These are phyloP conservation scores for Hypholoma sublateritium DNA, from an alignment of 768 basidiomycete species.

Conservation along the genomic window DNA sequence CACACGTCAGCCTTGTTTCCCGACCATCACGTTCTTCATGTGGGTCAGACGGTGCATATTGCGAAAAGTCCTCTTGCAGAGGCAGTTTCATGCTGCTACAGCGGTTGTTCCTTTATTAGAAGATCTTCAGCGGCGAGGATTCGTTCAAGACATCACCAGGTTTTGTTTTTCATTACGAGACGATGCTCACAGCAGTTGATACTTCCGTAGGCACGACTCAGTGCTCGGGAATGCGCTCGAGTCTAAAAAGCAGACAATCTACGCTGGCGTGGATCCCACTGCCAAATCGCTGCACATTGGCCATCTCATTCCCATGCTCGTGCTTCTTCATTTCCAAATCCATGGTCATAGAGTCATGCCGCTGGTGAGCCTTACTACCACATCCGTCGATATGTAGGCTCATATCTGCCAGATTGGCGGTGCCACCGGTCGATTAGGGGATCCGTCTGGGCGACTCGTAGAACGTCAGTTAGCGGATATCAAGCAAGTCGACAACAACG, in stretches of 20 bases:
- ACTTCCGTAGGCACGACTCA: conserved; percentile 37
- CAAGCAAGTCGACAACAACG: conserved; percentile 64
- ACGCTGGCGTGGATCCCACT: conserved; percentile 92
- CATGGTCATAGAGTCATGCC: conserved; percentile 83
- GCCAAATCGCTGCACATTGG: conserved; percentile 90
- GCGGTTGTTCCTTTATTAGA: conserved; percentile 30
- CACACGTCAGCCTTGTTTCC: background rate
- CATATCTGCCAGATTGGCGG: conserved; percentile 77
- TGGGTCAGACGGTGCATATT: conserved; percentile 14
- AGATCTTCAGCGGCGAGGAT: conserved; percentile 44
- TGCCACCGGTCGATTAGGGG: conserved; percentile 94
- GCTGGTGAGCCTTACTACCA: conserved; percentile 54
- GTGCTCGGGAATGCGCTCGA: conserved; percentile 37
- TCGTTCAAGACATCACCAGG: conserved; percentile 49
- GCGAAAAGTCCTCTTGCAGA: conserved; percentile 3
- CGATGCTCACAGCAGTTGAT: background rate
- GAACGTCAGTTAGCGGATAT: conserved; percentile 74
- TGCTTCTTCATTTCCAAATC: conserved; percentile 83
- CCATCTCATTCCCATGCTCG: conserved; percentile 87
- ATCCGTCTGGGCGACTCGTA: conserved; percentile 86
- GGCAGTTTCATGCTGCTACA: conserved; percentile 13
- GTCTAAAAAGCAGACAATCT: conserved; percentile 54
- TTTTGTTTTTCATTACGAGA: conserved; percentile 13
- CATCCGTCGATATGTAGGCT: background rate
- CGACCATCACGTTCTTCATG: conserved; percentile 14